Base-by-base conservation (phyloP, 192 early-diverging fungal species). In the Allomyces javanicus region DNA sequence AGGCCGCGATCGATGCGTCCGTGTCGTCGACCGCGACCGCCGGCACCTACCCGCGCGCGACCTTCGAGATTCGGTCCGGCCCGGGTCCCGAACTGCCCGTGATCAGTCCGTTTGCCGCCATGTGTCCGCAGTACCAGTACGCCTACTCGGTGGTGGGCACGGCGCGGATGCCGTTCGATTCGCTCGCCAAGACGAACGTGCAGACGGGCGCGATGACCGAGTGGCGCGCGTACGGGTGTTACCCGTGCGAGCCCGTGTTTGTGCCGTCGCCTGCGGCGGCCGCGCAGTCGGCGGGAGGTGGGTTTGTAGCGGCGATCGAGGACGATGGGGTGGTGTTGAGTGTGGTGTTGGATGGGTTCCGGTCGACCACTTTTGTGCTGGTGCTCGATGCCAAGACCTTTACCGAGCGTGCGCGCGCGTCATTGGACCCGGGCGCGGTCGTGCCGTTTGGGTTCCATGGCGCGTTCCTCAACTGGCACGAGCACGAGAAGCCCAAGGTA, bases 251-350 rank as follows among this genome's bases (percentile, higher is more conserved):
- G 33, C 80, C 83, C 0, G 72, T 84, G 23, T 82, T 84, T 75
- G 75, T 82, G 12, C 72, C 76, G 9, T 69, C 68, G 3, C 83
- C 83, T 0, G 33, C 33, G 33, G 33, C 33, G 33, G 33, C 33
- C 33, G 33, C 33, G 33, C 33, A 40, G 33, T 40, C 33, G 33
- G 33, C 33, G 7, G 33, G 33, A 0, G 33, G 33, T 7, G 72
- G 76, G 10, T 70, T 63, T 9, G 71, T 58, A 0, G 63, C 63
- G 9, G 33, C 5, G 7, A 40, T 40, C 33, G 83, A 84, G 65
- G 83, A 84, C 61, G 83, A 84, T 64, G 83, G 80, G 62, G 76
- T 80, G 3, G 45, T 84, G 10, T 64, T 84, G 25, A 75, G 69
- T 25, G 67, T 83, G 23, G 78, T 80, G n/a, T 67, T 83, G 63